Conservation (phyloP, 495 filamentous ascomycete species). For the Stereocaulon alpinum region DNA sequence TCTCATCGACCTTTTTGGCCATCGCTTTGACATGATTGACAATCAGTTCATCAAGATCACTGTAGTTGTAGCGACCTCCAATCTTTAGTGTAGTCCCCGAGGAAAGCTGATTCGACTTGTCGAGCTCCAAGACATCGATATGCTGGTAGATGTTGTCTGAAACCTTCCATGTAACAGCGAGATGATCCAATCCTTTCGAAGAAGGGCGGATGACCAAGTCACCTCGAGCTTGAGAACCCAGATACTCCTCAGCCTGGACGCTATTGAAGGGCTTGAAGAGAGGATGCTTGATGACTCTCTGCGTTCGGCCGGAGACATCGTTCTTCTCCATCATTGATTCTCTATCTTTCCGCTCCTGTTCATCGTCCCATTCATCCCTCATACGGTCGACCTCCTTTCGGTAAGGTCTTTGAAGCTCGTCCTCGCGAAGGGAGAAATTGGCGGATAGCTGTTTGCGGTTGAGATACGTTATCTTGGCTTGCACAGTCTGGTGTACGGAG, state of each 20-base stretch:
- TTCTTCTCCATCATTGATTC: conserved; percentile 73
- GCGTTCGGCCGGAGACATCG: conserved; percentile 65
- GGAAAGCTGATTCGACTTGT: conserved; percentile 93
- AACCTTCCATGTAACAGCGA: conserved; percentile 98
- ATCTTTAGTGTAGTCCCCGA: conserved; percentile 77
- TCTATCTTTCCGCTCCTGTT: conserved; percentile 65
- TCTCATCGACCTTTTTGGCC: conserved; percentile 94
- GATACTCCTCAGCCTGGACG: conserved; percentile 84
- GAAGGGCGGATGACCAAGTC: conserved; percentile 93
- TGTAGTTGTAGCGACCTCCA: conserved; percentile 78
- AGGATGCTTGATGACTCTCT: conserved; percentile 93
- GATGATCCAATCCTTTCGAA: conserved; percentile 85
- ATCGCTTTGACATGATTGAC: conserved; percentile 95
- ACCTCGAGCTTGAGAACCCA: conserved; percentile 71
- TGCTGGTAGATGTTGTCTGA: conserved; percentile 89
- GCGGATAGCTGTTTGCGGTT: conserved; percentile 73
- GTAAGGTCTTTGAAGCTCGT: conserved; percentile 60
- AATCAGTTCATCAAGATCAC: conserved; percentile 93
- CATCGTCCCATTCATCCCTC: conserved; percentile 75
- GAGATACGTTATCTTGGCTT: conserved; percentile 75
- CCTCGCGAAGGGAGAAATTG: conserved; percentile 74
- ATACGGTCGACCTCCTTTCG: conserved; percentile 55
- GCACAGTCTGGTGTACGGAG: conserved; percentile 66
- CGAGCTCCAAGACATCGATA: conserved; percentile 90
- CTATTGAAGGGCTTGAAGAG: conserved; percentile 89